Base-by-base conservation (phyloP, 208 protist genomes). In the Wallacemonas sp. region DNA sequence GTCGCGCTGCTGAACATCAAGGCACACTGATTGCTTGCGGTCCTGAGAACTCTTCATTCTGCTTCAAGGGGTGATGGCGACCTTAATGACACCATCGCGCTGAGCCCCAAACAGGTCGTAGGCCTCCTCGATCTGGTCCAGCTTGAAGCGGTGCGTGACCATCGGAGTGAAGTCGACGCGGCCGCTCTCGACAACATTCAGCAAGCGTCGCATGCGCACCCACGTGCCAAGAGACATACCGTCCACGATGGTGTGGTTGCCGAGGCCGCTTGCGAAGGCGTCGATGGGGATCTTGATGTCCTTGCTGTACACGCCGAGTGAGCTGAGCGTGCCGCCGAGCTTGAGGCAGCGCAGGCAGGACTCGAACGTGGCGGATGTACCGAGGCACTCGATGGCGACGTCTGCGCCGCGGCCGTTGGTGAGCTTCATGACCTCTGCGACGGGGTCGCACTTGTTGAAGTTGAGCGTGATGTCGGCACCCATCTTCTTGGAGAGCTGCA, bases 101-200 rank as follows among this genome's bases (percentile, higher is more conserved):
- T 79, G 70, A 52, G 65, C 61, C 25, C 31, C 57, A 29, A 79
- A 79, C n/a, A 79, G 50, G 42, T 79, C 68, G 46, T 74, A 79
- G 11, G 70, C 69, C 57, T 74, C 49, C 36, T 72, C 65, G 25
- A 71, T 75, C 48, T 76, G 41, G 42, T 72, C 74, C 61, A 74
- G 46, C 55, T 74, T 76, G 65, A 64, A 79, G 59, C 48, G 57
- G 38, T 76, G 70, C 12, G 68, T 76, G 7, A 79, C 64, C 52
- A 79, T 69, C 2, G 64, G 38, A 41, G 42, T 57, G 33, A 72
- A 38, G 48, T 78, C 57, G 23, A 73, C 57, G 16, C 72, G 72
- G 16, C 66, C 66, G 49, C 65, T 65, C 50, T 67, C 42, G 28
- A 79, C 57, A 10, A 71, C 48, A n/a, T 44, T 76, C 48, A 79